Evolutionary conservation across 2,329 filamentous ascomycete genomes (phyloP), one percentile per base, ranked within the genome.

Genomic region (Uncinocarpus reesii): DNA sequence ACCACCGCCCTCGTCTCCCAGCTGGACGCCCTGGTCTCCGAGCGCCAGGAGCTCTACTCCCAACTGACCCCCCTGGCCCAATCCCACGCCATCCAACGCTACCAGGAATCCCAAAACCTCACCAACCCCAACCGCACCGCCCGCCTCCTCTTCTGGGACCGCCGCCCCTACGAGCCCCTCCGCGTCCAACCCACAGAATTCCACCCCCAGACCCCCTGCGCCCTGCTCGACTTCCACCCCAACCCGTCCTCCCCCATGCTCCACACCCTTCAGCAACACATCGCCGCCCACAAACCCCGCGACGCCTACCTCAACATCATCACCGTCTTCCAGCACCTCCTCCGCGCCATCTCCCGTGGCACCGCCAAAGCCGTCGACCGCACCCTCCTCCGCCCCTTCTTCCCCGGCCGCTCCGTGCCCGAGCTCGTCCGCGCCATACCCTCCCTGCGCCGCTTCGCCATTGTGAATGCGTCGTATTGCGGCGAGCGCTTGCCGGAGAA

Each of bases 91-190:
- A 11, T 36, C 10, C 46, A 48, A 23, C 46, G 32, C 24, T 7
- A 5, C 37, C 38, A 42, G 29, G 46, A 48, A 21, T 37, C 29
- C n/a, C 45, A 41, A 13, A 36, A 13, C 28, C 35, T 47, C 34
- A 15, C 21, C 34, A 10, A 32, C 29, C 20, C 8, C 26, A 43
- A 32, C 29, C 7, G n/a, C 40, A 16, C 28, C 7, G 74, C 62
- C 1, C 75, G 79, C 0, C 57, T 73, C 1, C 63, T 90, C 2
- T 57, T 71, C 21, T 89, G 81, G 79, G 86, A 94, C 62, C 73
- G 76, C 1, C 79, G 88, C 13, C 66, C 71, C 1, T 80, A 78
- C 57, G 86, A 94, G 57, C 84, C 86, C 0, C 69, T 95, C 13
- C 63, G 69, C 20, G 74, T 78, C 2, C 52, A 69, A 3, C 44